These are phyloP conservation scores for Peronospora destructor DNA, from an alignment of 352 stramenopile species.

Conservation along the genomic window DNA sequence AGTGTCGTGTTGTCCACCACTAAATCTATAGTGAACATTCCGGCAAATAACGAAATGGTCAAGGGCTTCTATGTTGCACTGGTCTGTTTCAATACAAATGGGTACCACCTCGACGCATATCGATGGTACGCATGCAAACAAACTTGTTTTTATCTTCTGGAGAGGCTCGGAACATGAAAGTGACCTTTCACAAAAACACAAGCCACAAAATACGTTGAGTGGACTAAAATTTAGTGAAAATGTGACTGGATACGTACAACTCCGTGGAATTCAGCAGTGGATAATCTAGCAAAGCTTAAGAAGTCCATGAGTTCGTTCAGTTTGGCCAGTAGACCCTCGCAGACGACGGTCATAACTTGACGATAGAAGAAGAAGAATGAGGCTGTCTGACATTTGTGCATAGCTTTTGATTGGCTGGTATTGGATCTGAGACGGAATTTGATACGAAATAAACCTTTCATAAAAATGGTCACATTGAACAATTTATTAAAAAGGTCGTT, in stretches of 20 bases:
- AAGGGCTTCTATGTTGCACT: background rate
- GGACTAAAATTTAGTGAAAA: conserved; percentile 2
- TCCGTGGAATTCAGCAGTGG: conserved; percentile 43
- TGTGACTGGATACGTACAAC: conserved; percentile 28
- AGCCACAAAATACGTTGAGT: background rate
- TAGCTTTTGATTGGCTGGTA: too few species aligned
- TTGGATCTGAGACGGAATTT: too few species aligned
- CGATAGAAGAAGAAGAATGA: too few species aligned
- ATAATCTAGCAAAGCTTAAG: conserved; percentile 51
- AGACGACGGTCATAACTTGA: conserved; percentile 27
- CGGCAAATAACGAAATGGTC: background rate
- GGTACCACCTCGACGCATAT: conserved; percentile 56
- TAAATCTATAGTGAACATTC: conserved; percentile 27
- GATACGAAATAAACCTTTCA: too few species aligned
- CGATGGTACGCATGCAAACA: conserved; percentile 66
- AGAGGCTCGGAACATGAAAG: conserved; percentile 68
- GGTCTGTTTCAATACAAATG: background rate
- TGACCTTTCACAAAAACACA: conserved; percentile 39
- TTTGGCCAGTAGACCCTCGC: conserved; percentile 67
- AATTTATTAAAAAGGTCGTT: too few species aligned
- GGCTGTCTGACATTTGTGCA: too few species aligned
- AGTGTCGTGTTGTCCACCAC: conserved; percentile 47
- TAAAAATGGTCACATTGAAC: too few species aligned
- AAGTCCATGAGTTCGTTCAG: conserved; percentile 84
- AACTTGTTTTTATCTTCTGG: conserved; percentile 36